These are phyloP conservation scores for Daldinia bambusicola DNA, from an alignment of 495 filamentous ascomycete genomes.

Conservation along the genomic window DNA sequence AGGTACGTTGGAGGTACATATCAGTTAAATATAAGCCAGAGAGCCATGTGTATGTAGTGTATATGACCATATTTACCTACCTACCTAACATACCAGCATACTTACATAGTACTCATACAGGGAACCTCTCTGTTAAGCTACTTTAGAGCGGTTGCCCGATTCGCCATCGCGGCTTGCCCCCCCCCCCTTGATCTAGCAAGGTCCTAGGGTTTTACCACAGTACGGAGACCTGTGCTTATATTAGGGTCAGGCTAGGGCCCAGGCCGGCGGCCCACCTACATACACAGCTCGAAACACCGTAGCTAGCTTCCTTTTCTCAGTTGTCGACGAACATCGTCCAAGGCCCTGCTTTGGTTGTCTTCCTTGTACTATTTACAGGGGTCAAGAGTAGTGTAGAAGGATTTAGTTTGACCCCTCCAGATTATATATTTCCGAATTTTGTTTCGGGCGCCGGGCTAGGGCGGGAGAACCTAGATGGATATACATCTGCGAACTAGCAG, in stretches of 20 bases:
- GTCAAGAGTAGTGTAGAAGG: slow-evolving; percentile 40
- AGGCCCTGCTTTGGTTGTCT: slow-evolving; percentile 43
- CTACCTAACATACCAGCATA: not conserved
- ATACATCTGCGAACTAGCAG: slow-evolving; percentile 41
- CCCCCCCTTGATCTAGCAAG: slow-evolving; percentile 48
- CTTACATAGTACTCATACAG: slow-evolving; percentile 12
- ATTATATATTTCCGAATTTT: slow-evolving; percentile 48
- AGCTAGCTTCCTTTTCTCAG: slow-evolving; percentile 36
- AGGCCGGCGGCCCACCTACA: slow-evolving; percentile 44
- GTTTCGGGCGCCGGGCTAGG: slow-evolving; percentile 43
- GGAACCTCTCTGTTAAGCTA: slow-evolving; percentile 43
- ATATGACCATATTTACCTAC: not conserved
- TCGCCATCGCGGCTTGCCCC: slow-evolving; percentile 48
- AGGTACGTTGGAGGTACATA: not conserved
- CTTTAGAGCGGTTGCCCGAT: slow-evolving; percentile 43
- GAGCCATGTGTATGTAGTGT: not conserved
- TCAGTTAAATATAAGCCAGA: not conserved
- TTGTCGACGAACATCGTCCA: slow-evolving; percentile 32
- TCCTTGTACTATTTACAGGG: slow-evolving; percentile 43
- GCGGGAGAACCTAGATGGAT: slow-evolving; percentile 41
- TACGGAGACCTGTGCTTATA: slow-evolving; percentile 46
- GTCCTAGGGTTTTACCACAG: slow-evolving; percentile 47
- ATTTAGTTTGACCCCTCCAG: slow-evolving; percentile 49
- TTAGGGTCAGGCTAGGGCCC: slow-evolving; percentile 44
- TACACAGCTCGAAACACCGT: slow-evolving; percentile 45